A percentile compares a stretch with the other conserved stretches of the same genome.
Conservation (phyloP, 2,329 filamentous ascomycete species). For the Clonostachys chloroleuca region DNA sequence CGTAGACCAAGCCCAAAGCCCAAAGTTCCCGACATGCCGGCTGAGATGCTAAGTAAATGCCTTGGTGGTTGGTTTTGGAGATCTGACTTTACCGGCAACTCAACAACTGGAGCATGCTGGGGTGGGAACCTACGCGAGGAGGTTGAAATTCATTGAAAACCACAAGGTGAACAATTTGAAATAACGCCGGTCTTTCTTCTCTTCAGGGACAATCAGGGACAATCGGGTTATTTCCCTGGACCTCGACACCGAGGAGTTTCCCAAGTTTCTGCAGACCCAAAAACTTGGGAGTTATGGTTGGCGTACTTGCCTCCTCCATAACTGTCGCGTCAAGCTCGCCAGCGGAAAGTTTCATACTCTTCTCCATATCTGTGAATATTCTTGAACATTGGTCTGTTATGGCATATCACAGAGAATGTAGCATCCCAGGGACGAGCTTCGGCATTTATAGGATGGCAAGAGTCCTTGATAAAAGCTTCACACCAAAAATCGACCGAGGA, state of each 20-base stretch:
- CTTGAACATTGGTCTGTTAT: too few relatives aligned
- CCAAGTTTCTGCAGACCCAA: neutral
- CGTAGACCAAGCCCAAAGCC: constrained; percentile 51
- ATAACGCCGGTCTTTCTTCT: constrained; percentile 31
- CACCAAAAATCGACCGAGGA: too few relatives aligned
- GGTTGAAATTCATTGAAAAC: constrained; percentile 43
- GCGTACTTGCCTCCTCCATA: too few relatives aligned
- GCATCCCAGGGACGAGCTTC: too few relatives aligned
- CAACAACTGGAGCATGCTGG: constrained; percentile 9
- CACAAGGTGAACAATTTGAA: constrained; percentile 42
- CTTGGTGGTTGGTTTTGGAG: constrained; percentile 3
- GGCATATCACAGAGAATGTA: too few relatives aligned
- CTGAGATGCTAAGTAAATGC: constrained; percentile 42
- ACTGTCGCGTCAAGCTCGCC: too few relatives aligned
- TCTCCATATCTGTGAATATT: too few relatives aligned
- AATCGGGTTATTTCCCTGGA: constrained; percentile 36
- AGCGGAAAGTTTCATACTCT: too few relatives aligned
- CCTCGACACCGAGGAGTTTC: constrained; percentile 22
- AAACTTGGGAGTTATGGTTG: too few relatives aligned
- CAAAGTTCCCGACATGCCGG: constrained; percentile 57
- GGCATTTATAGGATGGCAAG: too few relatives aligned
- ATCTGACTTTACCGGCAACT: too few relatives aligned
- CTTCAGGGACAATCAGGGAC: constrained; percentile 29
- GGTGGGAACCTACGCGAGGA: constrained; percentile 31
- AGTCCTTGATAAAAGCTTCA: too few relatives aligned